Conservation (phyloP, 495 filamentous ascomycete species). For the Pseudomonodictys pantanalensis region DNA sequence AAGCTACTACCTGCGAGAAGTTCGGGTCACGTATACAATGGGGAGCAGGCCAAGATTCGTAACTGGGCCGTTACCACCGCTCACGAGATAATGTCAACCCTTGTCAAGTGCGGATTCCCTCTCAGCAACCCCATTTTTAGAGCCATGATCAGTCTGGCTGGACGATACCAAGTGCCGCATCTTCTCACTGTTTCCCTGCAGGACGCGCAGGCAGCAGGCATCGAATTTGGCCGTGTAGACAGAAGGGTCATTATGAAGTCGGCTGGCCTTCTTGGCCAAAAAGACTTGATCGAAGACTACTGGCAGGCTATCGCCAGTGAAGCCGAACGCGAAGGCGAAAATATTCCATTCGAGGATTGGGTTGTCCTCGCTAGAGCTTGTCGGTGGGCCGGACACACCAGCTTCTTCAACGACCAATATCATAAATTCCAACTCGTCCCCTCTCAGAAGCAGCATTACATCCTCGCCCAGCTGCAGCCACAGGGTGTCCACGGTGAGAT, state of each 20-base stretch:
- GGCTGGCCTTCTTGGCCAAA: too few species aligned
- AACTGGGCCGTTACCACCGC: constrained; percentile 11
- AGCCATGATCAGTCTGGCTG: constrained; percentile 14
- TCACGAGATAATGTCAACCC: constrained; percentile 4
- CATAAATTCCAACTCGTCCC: constrained; percentile 1
- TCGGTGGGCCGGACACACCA: neutral
- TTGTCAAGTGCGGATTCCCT: constrained; percentile 17
- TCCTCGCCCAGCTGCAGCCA: too few species aligned
- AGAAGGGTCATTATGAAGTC: constrained; percentile 6
- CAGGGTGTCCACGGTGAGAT: too few species aligned
- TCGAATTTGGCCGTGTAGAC: constrained; percentile 7
- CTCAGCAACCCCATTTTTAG: neutral
- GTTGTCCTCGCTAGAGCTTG: constrained; percentile 16
- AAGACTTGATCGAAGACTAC: constrained; percentile 2
- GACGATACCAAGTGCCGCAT: neutral
- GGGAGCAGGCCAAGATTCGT: neutral
- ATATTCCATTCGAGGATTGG: constrained; percentile 10
- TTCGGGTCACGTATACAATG: neutral
- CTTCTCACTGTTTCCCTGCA: neutral
- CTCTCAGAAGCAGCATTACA: neutral
- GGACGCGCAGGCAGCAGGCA: too few species aligned
- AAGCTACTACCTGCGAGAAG: constrained; percentile 13
- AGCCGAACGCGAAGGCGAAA: constrained; percentile 3
- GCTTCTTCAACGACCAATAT: constrained; percentile 16
- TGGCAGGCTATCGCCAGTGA: constrained; percentile 8